Base-by-base conservation (phyloP, 78 protist species). In the Anaeramoeba flamelloides region DNA sequence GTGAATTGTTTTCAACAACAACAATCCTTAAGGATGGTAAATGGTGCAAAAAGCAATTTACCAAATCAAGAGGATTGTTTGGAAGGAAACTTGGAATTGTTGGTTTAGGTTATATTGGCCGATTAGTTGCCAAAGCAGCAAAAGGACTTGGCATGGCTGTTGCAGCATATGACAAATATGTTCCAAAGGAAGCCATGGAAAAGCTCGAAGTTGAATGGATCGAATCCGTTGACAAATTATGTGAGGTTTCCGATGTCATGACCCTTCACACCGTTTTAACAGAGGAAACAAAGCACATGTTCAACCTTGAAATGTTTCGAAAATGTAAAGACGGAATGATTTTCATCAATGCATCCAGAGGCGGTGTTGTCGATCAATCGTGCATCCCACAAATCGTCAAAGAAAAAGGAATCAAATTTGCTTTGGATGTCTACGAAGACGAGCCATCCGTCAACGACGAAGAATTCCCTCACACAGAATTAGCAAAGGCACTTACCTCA, bases 41-140 rank as follows among this genome's bases (percentile, higher is more conserved):
- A n/a, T n/a, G n/a, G n/a, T n/a, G n/a, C n/a, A n/a, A n/a, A n/a
- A n/a, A n/a, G n/a, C n/a, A n/a, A n/a, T n/a, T n/a, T n/a, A n/a
- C n/a, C n/a, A n/a, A n/a, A n/a, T n/a, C n/a, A n/a, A n/a, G n/a
- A n/a, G n/a, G n/a, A 75, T 83, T 84, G 31, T 0, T 4, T n/a
- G 34, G 64, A 64, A 85, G 78, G 87, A 81, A 81, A 26, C 38
- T 85, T 39, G 87, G 84, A 8, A 41, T 85, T 8, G 17, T 85
- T 40, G 87, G 87, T 30, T 82, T 85, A 31, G 87, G 87, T 34
- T 75, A 82, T 65, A 77, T 81, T 3, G 87, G 87, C 33, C 87
- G 84, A 36, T 69, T 74, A 30, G 84, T 85, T 0, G 84, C 83
- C 26, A 39, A 41, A 0, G 41, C 36, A 33, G 1, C 17, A 32